Evolutionary conservation across 441 rosid genomes (phyloP).

Genomic region (Adansonia gregorii): DNA sequence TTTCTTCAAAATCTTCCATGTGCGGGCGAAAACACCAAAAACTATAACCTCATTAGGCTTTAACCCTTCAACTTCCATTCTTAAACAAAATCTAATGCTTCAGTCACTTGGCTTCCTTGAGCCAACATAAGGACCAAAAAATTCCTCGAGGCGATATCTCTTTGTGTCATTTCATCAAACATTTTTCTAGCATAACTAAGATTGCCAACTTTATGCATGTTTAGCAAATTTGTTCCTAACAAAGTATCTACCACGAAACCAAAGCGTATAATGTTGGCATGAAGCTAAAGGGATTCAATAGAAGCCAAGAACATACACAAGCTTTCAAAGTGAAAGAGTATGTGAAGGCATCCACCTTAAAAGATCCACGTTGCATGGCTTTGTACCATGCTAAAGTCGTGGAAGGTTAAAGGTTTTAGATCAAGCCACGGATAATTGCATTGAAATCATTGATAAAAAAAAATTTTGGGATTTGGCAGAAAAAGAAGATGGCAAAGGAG

Average conservation of each 20-base stretch:
- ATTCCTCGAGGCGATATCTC: conserved; percentile 83
- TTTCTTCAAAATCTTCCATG: conserved; percentile 67
- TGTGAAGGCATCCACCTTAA: conserved; percentile 69
- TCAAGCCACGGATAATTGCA: conserved; percentile 78
- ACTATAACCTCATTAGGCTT: conserved; percentile 70
- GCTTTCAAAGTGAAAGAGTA: conserved; percentile 82
- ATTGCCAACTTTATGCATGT: conserved; percentile 63
- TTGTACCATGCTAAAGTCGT: conserved; percentile 62
- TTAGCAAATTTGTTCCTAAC: conserved; percentile 73
- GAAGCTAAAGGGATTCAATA: conserved; percentile 56
- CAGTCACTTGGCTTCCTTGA: conserved; percentile 56
- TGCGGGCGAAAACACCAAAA: conserved; percentile 81
- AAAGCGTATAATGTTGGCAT: conserved; percentile 49
- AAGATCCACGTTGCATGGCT: conserved; percentile 48
- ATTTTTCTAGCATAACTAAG: conserved; percentile 51
- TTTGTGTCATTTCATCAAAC: conserved; percentile 70
- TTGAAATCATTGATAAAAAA: conserved; percentile 87
- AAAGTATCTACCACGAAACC: conserved; percentile 70
- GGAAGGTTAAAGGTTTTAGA: conserved; percentile 54
- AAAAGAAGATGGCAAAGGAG: conserved; percentile 54
- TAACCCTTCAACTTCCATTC: conserved; percentile 53
- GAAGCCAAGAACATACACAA: conserved; percentile 62
- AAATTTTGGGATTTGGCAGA: conserved; percentile 44
- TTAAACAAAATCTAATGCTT: conserved; percentile 63
- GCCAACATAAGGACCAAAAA: conserved; percentile 80